Base-by-base conservation (phyloP, 2,329 filamentous ascomycete species). In the Diaporthe citri region DNA sequence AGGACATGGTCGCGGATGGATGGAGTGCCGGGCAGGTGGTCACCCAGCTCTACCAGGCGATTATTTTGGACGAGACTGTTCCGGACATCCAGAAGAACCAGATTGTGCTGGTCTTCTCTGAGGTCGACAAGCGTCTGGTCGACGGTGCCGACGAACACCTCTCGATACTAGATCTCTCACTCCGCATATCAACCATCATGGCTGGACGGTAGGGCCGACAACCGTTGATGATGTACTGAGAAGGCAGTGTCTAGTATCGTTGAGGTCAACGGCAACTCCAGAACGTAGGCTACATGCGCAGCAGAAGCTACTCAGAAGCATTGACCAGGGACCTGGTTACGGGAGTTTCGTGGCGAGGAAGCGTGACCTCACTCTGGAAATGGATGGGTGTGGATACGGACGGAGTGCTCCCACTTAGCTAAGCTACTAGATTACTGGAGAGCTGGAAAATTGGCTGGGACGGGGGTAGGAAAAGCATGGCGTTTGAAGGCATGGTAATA, bases 141-240 rank as follows among this genome's bases (percentile, higher is more conserved):
- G 97, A 99, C 83, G 97, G 97, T 12, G 94, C 96, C 3, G 97
- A 99, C 81, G 97, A 99, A 85, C 96, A 99, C 82, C 87, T 99
- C 34, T 95, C 94, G 1, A 93, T 98, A 75, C 86, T 99, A 43
- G 96, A 99, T 83, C 82, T 98, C 78, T 89, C 93, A 9, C 87
- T 98, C 81, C 92, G 94, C 80, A 93, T 98, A 85, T 94, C 94
- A 0, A 90, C 90, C 41, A 92, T 97, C 74, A 82, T 97, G 82
- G 88, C 87, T 56, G 87, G 87, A 52, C 84, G 84, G 74, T 81
- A 80, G 62, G 56, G 46, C 22, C 22, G 25, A 56, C 31, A 52
- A 43, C 55, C 28, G 31, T n/a, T 43, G 25, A 51, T 56, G 57
- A 34, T 41, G 51, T 39, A 48, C 28, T 76, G 60, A 71, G 46